Conservation (phyloP, 306 rosid species). For the Fagus crenata region DNA sequence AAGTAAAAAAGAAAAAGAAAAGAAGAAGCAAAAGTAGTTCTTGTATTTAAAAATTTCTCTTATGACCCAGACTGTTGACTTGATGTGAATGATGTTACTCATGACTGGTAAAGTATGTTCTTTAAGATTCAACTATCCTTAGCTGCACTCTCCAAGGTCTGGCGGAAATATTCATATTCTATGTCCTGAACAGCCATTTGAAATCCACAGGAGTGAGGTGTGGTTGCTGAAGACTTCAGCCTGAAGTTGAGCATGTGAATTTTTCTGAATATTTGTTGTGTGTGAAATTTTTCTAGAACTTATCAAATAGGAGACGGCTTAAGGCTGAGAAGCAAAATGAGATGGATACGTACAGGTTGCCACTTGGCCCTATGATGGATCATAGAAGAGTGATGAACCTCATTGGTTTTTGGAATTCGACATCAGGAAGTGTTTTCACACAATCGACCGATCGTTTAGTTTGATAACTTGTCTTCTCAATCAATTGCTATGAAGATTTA, state of each 20-base stretch:
- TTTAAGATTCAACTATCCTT: not conserved
- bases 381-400: too few relatives aligned
- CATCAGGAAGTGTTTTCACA: too few relatives aligned
- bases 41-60: too few relatives aligned
- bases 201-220: not conserved
- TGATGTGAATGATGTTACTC: not conserved
- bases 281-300: not conserved
- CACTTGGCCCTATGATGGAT: too few relatives aligned
- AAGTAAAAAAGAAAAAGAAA: too few relatives aligned
- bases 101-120: not conserved
- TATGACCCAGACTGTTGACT: not conserved
- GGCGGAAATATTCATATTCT: not conserved
- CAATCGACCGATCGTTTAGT: not conserved
- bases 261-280: not conserved
- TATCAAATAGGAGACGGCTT: not conserved
- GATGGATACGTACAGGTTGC: not conserved
- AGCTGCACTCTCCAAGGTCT: not conserved
- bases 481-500: not conserved
- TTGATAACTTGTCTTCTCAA: not conserved
- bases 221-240: not conserved
- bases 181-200: not conserved
- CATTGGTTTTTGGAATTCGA: too few relatives aligned
- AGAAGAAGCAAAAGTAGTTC: too few relatives aligned
- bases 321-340: not conserved
- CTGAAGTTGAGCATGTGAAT: not conserved